Evolutionary conservation across 176 grass and related monocot species (phyloP), one percentile per base, ranked within the genome.

Genomic region (Zoysia pacifica): DNA sequence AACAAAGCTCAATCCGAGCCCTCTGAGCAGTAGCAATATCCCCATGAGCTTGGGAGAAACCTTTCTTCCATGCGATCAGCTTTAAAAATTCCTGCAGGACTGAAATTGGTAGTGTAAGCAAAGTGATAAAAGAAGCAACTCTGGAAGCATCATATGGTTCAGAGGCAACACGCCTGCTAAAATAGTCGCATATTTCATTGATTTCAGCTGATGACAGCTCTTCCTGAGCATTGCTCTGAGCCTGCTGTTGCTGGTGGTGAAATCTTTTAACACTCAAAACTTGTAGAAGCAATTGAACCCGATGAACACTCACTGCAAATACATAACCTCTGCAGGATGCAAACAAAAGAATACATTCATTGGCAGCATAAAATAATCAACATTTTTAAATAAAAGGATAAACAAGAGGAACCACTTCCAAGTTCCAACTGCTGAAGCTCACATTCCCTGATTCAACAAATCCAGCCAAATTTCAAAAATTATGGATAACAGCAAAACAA

Each of bases 121-220:
- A 86, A 67, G 97, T 99, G 76, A 99, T 99, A 67, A 99, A 99
- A 15, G 97, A 99, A 78, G 97, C 97, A 82, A 99, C 93, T 40
- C 97, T 87, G 7, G 97, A 99, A 74, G 93, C 93, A 86, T 99
- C 97, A 35, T 99, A 99, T 48, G 97, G 97, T 82, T 99, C 97
- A 19, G 93, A 99, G 36, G 93, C 93, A 69, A 99, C 97, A 64
- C 97, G 90, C 54, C 97, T 90, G 66, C 97, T 99, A 47, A 99
- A 99, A 69, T 99, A 99, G 51, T 99, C 97, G 1, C 97, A 99
- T 79, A 99, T 99, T 84, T 99, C 97, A 10, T 90, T 96, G 47
- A 99, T 99, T 83, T 99, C 97, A 44, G 62, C 28, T 7, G 82
- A 54, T 55, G 93, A 69, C 55, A 99, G 84, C 79, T 99, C 97